Percentiles rank a stretch among this genome's conserved stretches.
Evolutionary conservation across 148 eudicot species (phyloP).

Genomic region (Polygonum aviculare): DNA sequence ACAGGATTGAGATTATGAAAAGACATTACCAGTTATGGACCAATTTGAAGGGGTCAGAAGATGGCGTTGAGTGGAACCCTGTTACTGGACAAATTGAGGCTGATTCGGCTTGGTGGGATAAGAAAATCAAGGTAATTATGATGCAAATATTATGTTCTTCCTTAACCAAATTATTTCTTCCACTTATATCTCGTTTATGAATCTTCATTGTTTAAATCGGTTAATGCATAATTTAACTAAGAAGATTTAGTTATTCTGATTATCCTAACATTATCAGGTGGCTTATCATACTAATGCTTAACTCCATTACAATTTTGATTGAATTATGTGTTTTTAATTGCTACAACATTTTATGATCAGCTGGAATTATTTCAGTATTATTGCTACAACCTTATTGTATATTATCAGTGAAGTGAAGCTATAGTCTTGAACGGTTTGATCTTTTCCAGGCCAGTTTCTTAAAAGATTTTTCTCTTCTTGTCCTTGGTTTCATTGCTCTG

Average conservation of each 20-base stretch:
- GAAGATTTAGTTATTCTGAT: neutral
- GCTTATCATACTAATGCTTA: neutral
- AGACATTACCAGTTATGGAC: constrained; percentile 3
- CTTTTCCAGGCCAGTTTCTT: neutral
- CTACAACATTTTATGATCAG: neutral
- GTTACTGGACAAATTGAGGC: neutral
- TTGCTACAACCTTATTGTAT: neutral
- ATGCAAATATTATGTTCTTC: neutral
- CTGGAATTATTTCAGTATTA: neutral
- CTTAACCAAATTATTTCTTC: neutral
- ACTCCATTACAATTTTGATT: neutral
- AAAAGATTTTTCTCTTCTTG: neutral
- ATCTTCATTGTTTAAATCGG: neutral
- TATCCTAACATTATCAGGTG: neutral
- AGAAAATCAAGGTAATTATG: neutral
- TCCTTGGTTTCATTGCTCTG: neutral
- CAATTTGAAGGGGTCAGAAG: neutral
- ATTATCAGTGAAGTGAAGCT: neutral
- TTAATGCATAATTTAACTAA: neutral
- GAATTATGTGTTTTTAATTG: neutral
- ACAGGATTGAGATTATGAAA: constrained; percentile 1
- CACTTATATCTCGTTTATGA: neutral
- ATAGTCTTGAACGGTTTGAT: neutral
- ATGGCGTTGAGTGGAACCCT: neutral
- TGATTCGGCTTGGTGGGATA: neutral